Base-by-base conservation (phyloP, 2,329 filamentous ascomycete genomes). In the Dactylellina sp. region DNA sequence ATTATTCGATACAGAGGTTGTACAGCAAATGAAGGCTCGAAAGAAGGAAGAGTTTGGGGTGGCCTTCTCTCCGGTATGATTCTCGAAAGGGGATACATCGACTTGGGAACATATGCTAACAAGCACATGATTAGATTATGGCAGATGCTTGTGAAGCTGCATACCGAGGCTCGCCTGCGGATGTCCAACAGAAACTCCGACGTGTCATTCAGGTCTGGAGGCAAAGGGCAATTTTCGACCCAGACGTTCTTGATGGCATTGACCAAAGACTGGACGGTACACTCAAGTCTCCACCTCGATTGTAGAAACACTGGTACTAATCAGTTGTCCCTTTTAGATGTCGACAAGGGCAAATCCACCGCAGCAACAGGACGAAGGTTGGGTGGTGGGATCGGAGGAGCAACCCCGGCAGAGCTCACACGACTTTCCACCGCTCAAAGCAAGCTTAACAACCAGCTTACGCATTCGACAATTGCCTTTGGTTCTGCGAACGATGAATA, bases 141-240 rank as follows among this genome's bases (percentile, higher is more conserved):
- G 92, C 92, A 18, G 95, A 99, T 81, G 94, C 93, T n/a, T 90
- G 91, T 7, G 86, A 91, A 12, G 85, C 87, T n/a, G 94, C 95
- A 40, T 99, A 98, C 81, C 96, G 94, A 81, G 92, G 93, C 74
- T 89, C 93, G 1, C 88, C 91, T 6, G 86, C 88, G 39, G 94
- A 99, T 57, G 88, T 97, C 25, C 95, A 98, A 80, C 86, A 87
- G 70, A 97, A 97, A 81, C 84, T 99, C 39, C 87, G 90, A 74
- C 87, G 95, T 32, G 94, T 98, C 0, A 88, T 98, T 1, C 94
- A 98, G 79, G 95, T 99, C 16, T 99, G 95, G 95, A 89, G 90
- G 79, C 89, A 94, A 78, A 86, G 95, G 37, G 83, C 84, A 59
- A 95, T 99, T 49, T 99, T 99, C 78, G 92, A 96, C 75, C 81